Base-by-base conservation (phyloP, 495 filamentous ascomycete species). In the Lasiosphaeris hirsuta region DNA sequence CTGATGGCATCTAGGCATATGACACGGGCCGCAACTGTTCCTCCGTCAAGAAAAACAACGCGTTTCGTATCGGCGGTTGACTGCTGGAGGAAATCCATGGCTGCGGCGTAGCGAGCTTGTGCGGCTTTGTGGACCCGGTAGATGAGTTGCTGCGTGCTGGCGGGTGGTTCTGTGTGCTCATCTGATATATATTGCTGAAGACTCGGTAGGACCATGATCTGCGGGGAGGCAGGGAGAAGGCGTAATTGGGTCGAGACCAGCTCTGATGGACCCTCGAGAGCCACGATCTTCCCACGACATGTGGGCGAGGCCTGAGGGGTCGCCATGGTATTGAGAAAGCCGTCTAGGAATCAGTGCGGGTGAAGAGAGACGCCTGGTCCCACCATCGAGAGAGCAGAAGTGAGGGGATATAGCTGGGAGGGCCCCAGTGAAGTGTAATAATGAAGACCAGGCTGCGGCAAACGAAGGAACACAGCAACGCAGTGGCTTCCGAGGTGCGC, bases 1-100 rank as follows among this genome's bases (percentile, higher is more conserved):
- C 66, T 72, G 47, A 83, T 80, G 30, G 67, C 62, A 7, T 62
- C 51, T 8, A 83, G 66, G 53, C 79, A 81, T 19, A 66, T 61
- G 33, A 70, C 56, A 42, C 74, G 71, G 1, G 78, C 78, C 42
- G 74, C 66, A 11, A 75, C 69, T 8, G 75, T 78, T 5, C 80
- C 78, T 8, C 79, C 80, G 62, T 81, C 72, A 56, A 77, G 67
- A 54, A 83, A 80, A 9, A 82, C 77, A 1, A 81, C 58, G 36
- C 74, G 75, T 50, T 71, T 77, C 30, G 74, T 69, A 40, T 63
- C 61, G 13, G 65, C 56, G 7, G 67, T 72, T 1, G 76, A 72
- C 34, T 64, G 63, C 39, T 62, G 59, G 30, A 83, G 61, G 63
- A 83, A 83, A 10, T 63, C 60, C 15, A 71, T 61, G 23, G 79